Base-by-base conservation (phyloP, 2,329 filamentous ascomycete species). In the Zymoseptoria crescenta region DNA sequence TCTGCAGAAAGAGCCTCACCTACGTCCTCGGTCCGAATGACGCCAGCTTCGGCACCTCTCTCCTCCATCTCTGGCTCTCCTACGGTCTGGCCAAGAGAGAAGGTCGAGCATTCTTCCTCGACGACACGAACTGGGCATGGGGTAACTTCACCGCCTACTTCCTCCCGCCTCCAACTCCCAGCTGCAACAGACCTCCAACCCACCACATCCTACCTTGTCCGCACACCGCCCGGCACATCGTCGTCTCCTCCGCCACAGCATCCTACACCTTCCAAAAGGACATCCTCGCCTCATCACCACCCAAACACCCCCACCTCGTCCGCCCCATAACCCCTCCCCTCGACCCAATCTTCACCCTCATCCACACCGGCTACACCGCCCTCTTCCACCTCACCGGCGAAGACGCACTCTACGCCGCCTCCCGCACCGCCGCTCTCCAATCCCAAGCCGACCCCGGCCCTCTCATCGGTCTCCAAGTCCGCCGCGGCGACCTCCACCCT, bases 91-190 rank as follows among this genome's bases (percentile, higher is more conserved):
- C 91, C 1, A 80, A 87, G 69, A 82, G 85, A 60, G 88, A 95
- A 70, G 83, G 83, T 13, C 80, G 90, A 24, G 80, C 84, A 0
- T 95, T 96, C 74, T 95, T 96, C 75, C 79, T 96, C 62, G 89
- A 95, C 67, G 91, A 96, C 73, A 84, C 87, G 6, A 81, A 87
- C 64, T 96, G 91, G 82, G 86, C 87, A 1, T 94, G 94, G 67
- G 91, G 91, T 8, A 79, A 81, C 55, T 96, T 89, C 69, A 81
- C 80, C 0, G 80, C 83, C 55, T 90, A 89, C 67, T 95, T 96
- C 73, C 76, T 82, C 52, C 75, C 83, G 2, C 87, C 87, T 1
- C 86, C 88, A 0, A 65, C 79, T 1, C 85, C 87, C 1, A 73
- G 77, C 24, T 95, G 91, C 71, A 80, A 82, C 7, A 84, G 87